Evolutionary conservation across 768 basidiomycete genomes (phyloP).

Genomic region (Xerocomellus amylosporus): DNA sequence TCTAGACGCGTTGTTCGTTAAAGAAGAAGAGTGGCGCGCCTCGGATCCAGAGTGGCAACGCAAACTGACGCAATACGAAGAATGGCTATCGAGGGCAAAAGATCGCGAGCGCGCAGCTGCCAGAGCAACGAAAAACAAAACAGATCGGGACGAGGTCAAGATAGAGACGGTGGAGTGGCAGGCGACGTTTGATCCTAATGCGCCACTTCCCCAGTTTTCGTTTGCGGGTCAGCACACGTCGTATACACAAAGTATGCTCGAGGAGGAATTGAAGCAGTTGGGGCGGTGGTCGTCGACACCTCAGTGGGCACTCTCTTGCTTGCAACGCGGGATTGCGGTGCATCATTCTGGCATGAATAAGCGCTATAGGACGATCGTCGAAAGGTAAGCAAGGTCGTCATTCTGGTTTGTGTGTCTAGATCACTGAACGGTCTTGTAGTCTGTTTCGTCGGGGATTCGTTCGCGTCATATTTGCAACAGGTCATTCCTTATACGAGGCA

Average conservation of each 20-base stretch:
- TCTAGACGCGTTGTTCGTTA: constrained; percentile 32
- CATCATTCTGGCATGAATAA: constrained; percentile 73
- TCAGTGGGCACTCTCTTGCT: constrained; percentile 45
- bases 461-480: constrained; percentile 65
- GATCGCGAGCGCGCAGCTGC: constrained; percentile 46
- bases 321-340: constrained; percentile 61
- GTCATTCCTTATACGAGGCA: constrained; percentile 25
- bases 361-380: constrained; percentile 53
- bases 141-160: constrained; percentile 27
- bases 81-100: constrained; percentile 46
- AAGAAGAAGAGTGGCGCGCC: constrained; percentile 51
- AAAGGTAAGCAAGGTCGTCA: constrained; percentile 42
- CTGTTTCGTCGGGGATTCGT: constrained; percentile 62
- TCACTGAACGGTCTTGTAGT: constrained; percentile 1
- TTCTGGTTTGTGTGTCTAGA: not conserved
- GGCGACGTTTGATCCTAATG: constrained; percentile 52
- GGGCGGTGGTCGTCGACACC: constrained; percentile 32
- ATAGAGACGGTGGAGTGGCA: constrained; percentile 43
- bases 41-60: constrained; percentile 46
- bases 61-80: constrained; percentile 51
- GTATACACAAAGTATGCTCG: constrained; percentile 47
- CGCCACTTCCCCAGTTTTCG: constrained; percentile 58
- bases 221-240: constrained; percentile 46
- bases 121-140: constrained; percentile 39
- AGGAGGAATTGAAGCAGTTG: constrained; percentile 45